Evolutionary conservation across 2,329 filamentous ascomycete species (phyloP).

Genomic region (Ophiostoma himal-ulmi): DNA sequence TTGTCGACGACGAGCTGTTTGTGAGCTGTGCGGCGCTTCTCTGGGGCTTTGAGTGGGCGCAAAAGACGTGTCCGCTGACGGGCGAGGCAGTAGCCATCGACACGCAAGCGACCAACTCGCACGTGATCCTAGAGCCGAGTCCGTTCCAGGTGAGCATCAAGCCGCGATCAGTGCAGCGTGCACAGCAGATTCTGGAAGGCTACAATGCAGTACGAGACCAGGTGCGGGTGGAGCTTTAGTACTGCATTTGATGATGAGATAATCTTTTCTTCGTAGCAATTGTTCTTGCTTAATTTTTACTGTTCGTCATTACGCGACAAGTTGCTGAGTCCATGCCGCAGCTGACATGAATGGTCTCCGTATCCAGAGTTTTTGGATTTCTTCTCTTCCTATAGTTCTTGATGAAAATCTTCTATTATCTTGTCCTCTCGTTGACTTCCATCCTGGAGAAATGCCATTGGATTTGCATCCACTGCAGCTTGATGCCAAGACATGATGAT

Average conservation of each 20-base stretch:
- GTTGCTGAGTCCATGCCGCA: not conserved
- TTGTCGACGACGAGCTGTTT: slow-evolving; percentile 56
- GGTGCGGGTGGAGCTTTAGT: slow-evolving; percentile 29
- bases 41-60: slow-evolving; percentile 45
- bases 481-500: not conserved
- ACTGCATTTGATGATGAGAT: not conserved
- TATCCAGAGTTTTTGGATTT: not conserved
- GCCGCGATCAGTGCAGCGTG: slow-evolving; percentile 38
- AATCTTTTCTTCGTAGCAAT: not conserved
- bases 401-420: not conserved
- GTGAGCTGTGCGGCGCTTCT: slow-evolving; percentile 43
- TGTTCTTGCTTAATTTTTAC: not conserved
- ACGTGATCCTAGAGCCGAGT: slow-evolving; percentile 48
- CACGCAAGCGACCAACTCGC: slow-evolving; percentile 46
- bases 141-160: slow-evolving; percentile 43
- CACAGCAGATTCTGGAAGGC: slow-evolving; percentile 35
- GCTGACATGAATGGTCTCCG: not conserved
- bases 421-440: not conserved
- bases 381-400: not conserved
- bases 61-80: slow-evolving; percentile 39
- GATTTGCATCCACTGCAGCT: not conserved
- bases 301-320: not conserved
- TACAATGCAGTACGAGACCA: slow-evolving; percentile 34
- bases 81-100: slow-evolving; percentile 42
- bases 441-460: not conserved